Base-by-base conservation (phyloP, 192 early-diverging fungal species). In the Phlyctochytrium arcticum region DNA sequence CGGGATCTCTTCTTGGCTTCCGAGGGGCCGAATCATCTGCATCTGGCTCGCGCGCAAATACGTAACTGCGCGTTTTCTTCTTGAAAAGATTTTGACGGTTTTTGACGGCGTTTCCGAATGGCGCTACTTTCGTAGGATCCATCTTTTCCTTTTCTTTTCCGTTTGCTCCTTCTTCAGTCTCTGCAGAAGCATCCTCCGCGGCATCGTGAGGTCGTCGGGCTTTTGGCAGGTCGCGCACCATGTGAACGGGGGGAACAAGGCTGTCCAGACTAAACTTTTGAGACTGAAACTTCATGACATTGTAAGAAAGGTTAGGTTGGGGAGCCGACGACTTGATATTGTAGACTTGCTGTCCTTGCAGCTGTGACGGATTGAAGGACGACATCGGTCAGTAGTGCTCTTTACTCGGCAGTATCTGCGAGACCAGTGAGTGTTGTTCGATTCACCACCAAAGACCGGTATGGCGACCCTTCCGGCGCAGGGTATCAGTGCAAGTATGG, bases 1-100 rank as follows among this genome's bases (percentile, higher is more conserved):
- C 80, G 3, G 72, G 75, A 53, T 77, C 75, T 36, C 54, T 53
- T 26, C 30, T 30, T 6, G 55, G 51, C 10, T 44, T 33, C 15
- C 48, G 54, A 23, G 60, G 62, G 5, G 42, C 54, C 15, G 62
- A 53, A 10, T 37, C 71, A 8, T 54, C 73, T 12, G 33, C 60
- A 32, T 68, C 57, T 12, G 57, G 39, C 9, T 71, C 65, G 10
- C 68, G 36, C 2, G 65, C 65, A 24, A 74, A 65, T 36, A 72
- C 74, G 64, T 65, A 69, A 24, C 56, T 70, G 35, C 71, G 69
- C n/a, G 72, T 73, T 65, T 78, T 81, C 55, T 81, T 81, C 54
- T 78, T 73, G 66, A 81, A 81, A 34, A 66, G 51, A n/a, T 69
- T 67, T 58, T 51, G 49, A 36, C 49, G 62, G 12, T 60, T 67